Evolutionary conservation across 83 land plant species (phyloP).

Genomic region (Diphasiastrum complanatum): DNA sequence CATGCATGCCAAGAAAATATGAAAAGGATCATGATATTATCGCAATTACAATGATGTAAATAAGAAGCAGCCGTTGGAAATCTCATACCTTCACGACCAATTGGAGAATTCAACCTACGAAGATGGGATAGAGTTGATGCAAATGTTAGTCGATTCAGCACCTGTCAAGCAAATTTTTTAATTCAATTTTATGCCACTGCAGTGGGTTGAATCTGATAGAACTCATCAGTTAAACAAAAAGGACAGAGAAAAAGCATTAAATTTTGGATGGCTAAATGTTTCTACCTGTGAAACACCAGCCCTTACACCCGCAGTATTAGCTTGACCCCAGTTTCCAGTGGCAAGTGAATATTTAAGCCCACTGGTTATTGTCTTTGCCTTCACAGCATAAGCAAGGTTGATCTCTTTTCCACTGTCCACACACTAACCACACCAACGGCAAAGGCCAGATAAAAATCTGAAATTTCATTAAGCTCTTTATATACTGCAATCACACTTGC

Average conservation of each 20-base stretch:
- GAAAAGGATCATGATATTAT: no score
- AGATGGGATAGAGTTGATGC: conserved; percentile 97
- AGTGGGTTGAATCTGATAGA: not conserved
- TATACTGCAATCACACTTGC: no score
- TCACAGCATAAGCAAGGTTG: conserved; percentile 94
- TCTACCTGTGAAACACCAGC: conserved; percentile 98
- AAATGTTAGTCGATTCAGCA: conserved; percentile 93
- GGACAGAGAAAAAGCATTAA: not conserved
- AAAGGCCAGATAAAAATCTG: not conserved
- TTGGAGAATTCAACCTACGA: conserved; percentile 95
- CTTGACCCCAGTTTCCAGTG: conserved; percentile 99
- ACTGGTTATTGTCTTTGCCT: conserved; percentile 99
- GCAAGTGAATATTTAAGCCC: conserved; percentile 97
- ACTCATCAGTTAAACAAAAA: not conserved
- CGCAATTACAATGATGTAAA: no score
- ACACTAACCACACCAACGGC: conserved; percentile 39
- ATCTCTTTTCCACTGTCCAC: conserved; percentile 98
- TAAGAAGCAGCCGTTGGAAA: not conserved
- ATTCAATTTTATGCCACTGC: no score
- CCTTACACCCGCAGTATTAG: conserved; percentile 94
- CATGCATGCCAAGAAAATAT: no score
- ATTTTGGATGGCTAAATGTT: not conserved
- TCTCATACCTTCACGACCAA: conserved; percentile 92
- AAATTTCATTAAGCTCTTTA: not conserved
- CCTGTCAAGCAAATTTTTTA: no score